Base-by-base conservation (phyloP, 257 asterid genomes). In the Striga asiatica region DNA sequence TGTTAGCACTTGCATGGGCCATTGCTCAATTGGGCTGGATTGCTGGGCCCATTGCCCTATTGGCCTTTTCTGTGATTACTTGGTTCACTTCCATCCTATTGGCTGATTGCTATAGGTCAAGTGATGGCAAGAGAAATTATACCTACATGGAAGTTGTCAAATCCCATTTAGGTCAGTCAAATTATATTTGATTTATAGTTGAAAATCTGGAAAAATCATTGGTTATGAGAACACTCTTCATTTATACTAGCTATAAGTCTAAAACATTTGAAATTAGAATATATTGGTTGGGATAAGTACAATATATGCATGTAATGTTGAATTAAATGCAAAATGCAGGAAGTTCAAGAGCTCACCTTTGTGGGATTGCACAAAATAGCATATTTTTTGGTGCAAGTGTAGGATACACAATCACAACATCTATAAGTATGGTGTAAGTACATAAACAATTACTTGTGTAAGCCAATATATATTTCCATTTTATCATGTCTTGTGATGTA, bases 1-100 rank as follows among this genome's bases (percentile, higher is more conserved):
- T 86, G 58, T 29, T 86, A 27, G 76, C 94, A n/a, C 61, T 86
- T 12, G 85, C 91, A 5, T 86, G 95, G 95, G 87, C 94, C 21
- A 69, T 76, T 0, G 81, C 89, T 0, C 85, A 82, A 49, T 58
- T 82, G 60, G 93, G 94, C 3, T 86, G 93, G 88, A 68, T 86
- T 4, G 84, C 84, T 2, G 95, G 95, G 19, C 76, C 87, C 23
- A 11, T 71, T 35, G 51, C 88, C 8, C 73, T 85, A 6, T 0
- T 52, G 16, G 72, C 71, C 7, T 83, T 82, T 47, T 74, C 94
- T 0, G 25, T 72, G 19, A 71, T 82, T 25, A 85, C 89, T 0
- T 77, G 84, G 72, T 78, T 61, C 61, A 80, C 85, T 1, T 76
- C 95, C 6, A n/a, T 52, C 34, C 57, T 80, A 0, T 78, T 85